Evolutionary conservation across 257 asterid species (phyloP).

Genomic region (Euphrasia confusa): DNA sequence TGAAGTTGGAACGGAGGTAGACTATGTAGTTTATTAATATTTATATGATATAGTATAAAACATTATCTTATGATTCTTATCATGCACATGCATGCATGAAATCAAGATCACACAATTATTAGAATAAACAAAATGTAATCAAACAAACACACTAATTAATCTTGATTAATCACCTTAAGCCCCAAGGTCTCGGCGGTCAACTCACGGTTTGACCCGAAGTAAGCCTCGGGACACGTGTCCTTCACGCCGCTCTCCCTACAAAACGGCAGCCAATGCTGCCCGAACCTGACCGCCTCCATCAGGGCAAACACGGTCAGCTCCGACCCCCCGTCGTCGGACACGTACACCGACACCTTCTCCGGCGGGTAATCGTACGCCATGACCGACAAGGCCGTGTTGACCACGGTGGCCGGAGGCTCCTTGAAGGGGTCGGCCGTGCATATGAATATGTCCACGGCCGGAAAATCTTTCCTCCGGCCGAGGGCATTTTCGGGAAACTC

Average conservation of each 20-base stretch:
- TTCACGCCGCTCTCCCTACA: slow-evolving; percentile 45
- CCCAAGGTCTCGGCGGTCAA: slow-evolving; percentile 19
- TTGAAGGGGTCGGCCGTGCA: slow-evolving; percentile 80
- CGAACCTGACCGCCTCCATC: slow-evolving; percentile 76
- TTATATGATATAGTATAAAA: no score
- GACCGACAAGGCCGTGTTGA: slow-evolving; percentile 67
- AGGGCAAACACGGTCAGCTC: slow-evolving; percentile 64
- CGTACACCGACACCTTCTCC: slow-evolving; percentile 62
- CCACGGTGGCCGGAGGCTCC: slow-evolving; percentile 61
- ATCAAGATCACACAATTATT: not conserved
- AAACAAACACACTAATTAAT: no score
- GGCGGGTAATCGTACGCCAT: slow-evolving; percentile 72
- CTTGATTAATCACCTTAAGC: slow-evolving; percentile 43
- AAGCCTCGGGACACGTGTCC: slow-evolving; percentile 59
- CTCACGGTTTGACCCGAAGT: slow-evolving; percentile 35
- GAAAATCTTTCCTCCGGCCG: slow-evolving; percentile 34
- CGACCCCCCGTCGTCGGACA: slow-evolving; percentile 80
- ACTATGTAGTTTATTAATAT: no score
- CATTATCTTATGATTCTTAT: not conserved
- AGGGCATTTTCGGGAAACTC: slow-evolving; percentile 35
- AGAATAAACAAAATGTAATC: not conserved
- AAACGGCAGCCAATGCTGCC: slow-evolving; percentile 58
- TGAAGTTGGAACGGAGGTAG: no score
- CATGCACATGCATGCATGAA: not conserved
- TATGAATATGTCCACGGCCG: slow-evolving; percentile 57